Evolutionary conservation across 257 asterid species (phyloP).

Genomic region (Osmanthus fragrans): DNA sequence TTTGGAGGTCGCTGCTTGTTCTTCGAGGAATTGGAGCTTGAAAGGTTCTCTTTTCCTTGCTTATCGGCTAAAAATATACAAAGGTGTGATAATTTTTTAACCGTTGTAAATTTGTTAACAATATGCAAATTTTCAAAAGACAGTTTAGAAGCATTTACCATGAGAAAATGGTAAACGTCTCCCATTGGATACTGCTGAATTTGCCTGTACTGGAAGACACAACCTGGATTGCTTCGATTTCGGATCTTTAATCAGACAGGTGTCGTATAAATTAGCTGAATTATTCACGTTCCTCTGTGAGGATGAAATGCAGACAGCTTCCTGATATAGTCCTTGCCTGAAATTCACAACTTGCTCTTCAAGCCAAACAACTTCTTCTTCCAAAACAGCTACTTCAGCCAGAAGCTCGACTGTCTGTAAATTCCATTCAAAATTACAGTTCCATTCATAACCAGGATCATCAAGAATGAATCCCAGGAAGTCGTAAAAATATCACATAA

Average conservation of each 20-base stretch:
- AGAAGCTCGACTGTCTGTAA: conserved; percentile 86
- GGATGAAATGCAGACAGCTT: conserved; percentile 74
- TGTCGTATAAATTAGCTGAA: conserved; percentile 40
- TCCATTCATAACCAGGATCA: background rate
- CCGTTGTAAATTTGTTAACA: background rate
- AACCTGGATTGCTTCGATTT: conserved; percentile 50
- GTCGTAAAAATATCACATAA: background rate
- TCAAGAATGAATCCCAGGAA: background rate
- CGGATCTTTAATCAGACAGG: conserved; percentile 32
- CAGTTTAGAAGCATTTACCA: conserved; percentile 35
- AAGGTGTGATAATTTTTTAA: background rate
- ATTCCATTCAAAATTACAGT: conserved; percentile 21
- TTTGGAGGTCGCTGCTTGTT: conserved; percentile 46
- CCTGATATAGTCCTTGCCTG: conserved; percentile 91
- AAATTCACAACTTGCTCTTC: conserved; percentile 82
- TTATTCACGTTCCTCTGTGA: conserved; percentile 58
- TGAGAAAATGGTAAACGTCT: conserved; percentile 35
- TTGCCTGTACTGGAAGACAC: conserved; percentile 40
- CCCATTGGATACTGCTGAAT: conserved; percentile 27
- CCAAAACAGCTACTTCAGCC: conserved; percentile 97
- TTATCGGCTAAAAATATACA: conserved; percentile 44
- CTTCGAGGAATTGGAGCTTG: conserved; percentile 40
- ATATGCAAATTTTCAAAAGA: background rate
- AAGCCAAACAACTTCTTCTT: conserved; percentile 93
- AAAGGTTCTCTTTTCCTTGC: conserved; percentile 59